Conservation (phyloP, 306 rosid species). For the Vicia sativa region DNA sequence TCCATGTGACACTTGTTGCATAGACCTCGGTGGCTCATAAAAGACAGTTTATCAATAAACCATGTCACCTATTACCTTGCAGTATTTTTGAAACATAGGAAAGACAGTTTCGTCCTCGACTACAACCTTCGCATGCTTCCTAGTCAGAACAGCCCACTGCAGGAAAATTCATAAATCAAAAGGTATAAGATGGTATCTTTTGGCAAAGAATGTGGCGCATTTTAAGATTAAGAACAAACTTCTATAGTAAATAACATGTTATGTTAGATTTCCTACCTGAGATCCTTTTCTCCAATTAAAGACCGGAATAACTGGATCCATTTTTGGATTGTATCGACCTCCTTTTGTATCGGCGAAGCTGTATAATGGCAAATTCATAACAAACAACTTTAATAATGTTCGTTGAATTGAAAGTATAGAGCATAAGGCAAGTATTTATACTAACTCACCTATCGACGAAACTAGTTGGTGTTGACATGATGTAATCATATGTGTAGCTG, state of each 20-base stretch:
- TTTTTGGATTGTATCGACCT: slow-evolving; percentile 95
- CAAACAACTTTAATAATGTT: neutral
- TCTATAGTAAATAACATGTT: slow-evolving; percentile 18
- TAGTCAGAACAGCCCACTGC: slow-evolving; percentile 91
- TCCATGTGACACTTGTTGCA: slow-evolving; percentile 6
- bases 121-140: slow-evolving; percentile 88
- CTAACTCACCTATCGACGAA: slow-evolving; percentile 96
- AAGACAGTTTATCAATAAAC: slow-evolving; percentile 21
- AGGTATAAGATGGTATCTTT: slow-evolving; percentile 40
- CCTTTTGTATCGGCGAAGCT: slow-evolving; percentile 97
- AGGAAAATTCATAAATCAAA: slow-evolving; percentile 33
- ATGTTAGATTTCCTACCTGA: slow-evolving; percentile 59
- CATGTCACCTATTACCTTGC: slow-evolving; percentile 60
- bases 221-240: slow-evolving; percentile 31
- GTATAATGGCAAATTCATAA: slow-evolving; percentile 37
- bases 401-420: neutral
- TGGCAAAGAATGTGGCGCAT: slow-evolving; percentile 21
- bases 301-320: slow-evolving; percentile 88
- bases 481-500: slow-evolving; percentile 87
- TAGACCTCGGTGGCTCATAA: neutral
- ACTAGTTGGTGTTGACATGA: slow-evolving; percentile 84
- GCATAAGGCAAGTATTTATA: neutral
- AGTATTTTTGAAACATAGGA: slow-evolving; percentile 78
- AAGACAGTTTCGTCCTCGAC: slow-evolving; percentile 73
- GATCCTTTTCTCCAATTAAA: slow-evolving; percentile 97